Percentiles rank a stretch among this genome's conserved stretches.
phyloP scores from a whole-genome alignment of 1,284 basidiomycete species.

The Coniferiporia weirii region DNA sequence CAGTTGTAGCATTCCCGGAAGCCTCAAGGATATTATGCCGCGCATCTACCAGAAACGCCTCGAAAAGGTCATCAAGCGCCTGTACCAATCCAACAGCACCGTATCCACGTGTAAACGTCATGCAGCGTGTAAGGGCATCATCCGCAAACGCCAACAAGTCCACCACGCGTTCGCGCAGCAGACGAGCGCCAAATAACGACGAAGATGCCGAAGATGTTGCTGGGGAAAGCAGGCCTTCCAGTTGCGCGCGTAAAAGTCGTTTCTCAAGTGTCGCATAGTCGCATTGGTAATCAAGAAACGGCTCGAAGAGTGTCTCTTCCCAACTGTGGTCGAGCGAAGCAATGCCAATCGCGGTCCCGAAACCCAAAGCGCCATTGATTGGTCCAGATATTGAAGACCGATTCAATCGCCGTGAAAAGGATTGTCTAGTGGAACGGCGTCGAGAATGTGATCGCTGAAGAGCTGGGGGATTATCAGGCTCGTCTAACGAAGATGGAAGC shows the following conservation, averaged over 20 bases:
- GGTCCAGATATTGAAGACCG: slow-evolving; percentile 32
- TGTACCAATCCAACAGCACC: slow-evolving; percentile 68
- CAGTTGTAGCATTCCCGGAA: slow-evolving; percentile 30
- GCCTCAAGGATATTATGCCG: slow-evolving; percentile 44
- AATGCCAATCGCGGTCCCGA: slow-evolving; percentile 24
- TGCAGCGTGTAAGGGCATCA: slow-evolving; percentile 70
- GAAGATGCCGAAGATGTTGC: slow-evolving; percentile 36
- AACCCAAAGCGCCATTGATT: slow-evolving; percentile 10
- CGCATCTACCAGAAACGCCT: slow-evolving; percentile 62
- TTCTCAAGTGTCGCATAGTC: slow-evolving; percentile 78
- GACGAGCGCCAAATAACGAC: slow-evolving; percentile 44
- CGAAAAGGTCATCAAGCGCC: slow-evolving; percentile 67
- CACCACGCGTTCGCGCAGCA: slow-evolving; percentile 65
- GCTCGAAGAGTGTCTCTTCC: slow-evolving; percentile 88
- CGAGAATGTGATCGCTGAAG: slow-evolving; percentile 10
- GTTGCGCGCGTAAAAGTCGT: slow-evolving; percentile 55
- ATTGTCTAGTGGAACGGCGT: slow-evolving; percentile 18
- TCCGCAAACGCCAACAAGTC: slow-evolving; percentile 76
- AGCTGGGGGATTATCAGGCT: slow-evolving; percentile 17
- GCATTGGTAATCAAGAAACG: slow-evolving; percentile 84
- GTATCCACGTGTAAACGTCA: slow-evolving; percentile 83
- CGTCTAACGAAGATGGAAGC: slow-evolving; percentile 19
- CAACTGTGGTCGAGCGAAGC: slow-evolving; percentile 54
- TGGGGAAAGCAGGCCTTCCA: slow-evolving; percentile 40
- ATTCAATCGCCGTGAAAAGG: slow-evolving; percentile 26